phyloP scores from a whole-genome alignment of 495 filamentous ascomycete species.

The Penicillium cosmopolitanum region DNA sequence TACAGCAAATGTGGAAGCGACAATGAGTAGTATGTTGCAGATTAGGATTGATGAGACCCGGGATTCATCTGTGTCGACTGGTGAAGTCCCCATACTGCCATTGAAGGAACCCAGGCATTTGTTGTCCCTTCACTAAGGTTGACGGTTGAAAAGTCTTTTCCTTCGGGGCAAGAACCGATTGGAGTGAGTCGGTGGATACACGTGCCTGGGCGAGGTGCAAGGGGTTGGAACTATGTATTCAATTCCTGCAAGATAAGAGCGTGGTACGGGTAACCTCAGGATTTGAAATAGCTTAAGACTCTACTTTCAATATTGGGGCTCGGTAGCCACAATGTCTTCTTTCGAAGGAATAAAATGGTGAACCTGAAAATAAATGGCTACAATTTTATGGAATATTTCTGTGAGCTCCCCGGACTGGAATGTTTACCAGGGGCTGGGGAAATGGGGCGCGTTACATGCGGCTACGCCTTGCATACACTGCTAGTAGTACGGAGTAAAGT shows the following conservation, averaged over 20 bases:
- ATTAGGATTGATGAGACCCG: slow-evolving; percentile 12
- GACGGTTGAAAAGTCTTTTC: not conserved
- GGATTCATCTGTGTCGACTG: slow-evolving; percentile 1
- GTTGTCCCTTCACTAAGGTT: not conserved
- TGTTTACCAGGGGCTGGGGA: not conserved
- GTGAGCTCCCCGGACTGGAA: not conserved
- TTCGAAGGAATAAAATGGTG: no score
- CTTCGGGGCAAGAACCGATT: not conserved
- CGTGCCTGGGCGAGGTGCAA: not conserved
- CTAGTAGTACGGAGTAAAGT: not conserved
- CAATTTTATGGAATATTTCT: not conserved
- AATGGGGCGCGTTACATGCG: not conserved
- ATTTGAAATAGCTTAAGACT: no score
- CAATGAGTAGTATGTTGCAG: slow-evolving; percentile 17
- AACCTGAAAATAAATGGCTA: no score
- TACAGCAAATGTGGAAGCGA: slow-evolving; percentile 4
- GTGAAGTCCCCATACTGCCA: not conserved
- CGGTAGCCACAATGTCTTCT: no score
- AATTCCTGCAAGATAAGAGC: not conserved
- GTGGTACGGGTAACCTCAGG: no score
- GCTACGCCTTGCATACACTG: not conserved
- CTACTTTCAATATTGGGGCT: no score
- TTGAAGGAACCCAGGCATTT: not conserved
- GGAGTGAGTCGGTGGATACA: not conserved
- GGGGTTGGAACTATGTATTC: not conserved